These are phyloP conservation scores for Colletotrichum sp. DNA, from an alignment of 2,329 filamentous ascomycete species.

Conservation along the genomic window DNA sequence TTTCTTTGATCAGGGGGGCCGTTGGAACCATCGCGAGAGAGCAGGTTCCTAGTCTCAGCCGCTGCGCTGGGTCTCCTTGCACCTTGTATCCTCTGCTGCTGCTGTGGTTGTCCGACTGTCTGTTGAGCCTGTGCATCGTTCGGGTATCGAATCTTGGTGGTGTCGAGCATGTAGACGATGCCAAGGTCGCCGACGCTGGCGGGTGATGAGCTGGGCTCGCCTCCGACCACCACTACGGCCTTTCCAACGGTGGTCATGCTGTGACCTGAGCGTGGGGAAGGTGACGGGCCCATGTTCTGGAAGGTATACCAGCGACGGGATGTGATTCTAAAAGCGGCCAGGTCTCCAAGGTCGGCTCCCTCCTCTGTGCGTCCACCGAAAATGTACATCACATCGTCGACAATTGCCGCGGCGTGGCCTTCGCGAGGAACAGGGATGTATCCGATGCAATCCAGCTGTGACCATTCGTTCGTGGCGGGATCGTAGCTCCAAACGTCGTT, in stretches of 20 bases:
- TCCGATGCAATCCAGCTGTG: constrained; percentile 91
- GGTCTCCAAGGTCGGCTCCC: constrained; percentile 87
- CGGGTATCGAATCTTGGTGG: constrained; percentile 94
- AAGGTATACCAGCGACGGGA: constrained; percentile 98
- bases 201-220: constrained; percentile 89
- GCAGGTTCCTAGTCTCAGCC: constrained; percentile 40
- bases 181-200: constrained; percentile 84
- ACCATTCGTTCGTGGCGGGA: constrained; percentile 81
- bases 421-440: constrained; percentile 95
- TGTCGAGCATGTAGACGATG: constrained; percentile 91
- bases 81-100: constrained; percentile 46
- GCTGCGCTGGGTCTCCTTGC: constrained; percentile 48
- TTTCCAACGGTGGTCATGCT: constrained; percentile 97
- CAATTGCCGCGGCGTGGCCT: constrained; percentile 90
- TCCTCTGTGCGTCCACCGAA: constrained; percentile 97
- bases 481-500: constrained; percentile 99
- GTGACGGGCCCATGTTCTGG: constrained; percentile 98
- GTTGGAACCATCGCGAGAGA: constrained; percentile 57
- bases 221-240: constrained; percentile 88
- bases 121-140: constrained; percentile 65
- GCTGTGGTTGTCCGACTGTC: constrained; percentile 24
- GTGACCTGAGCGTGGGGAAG: constrained; percentile 91
- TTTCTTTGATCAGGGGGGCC: constrained; percentile 57
- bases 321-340: constrained; percentile 78
- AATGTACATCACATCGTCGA: constrained; percentile 99